Evolutionary conservation across 139 green algal species (phyloP).

Genomic region (Chlorella vulgaris): DNA sequence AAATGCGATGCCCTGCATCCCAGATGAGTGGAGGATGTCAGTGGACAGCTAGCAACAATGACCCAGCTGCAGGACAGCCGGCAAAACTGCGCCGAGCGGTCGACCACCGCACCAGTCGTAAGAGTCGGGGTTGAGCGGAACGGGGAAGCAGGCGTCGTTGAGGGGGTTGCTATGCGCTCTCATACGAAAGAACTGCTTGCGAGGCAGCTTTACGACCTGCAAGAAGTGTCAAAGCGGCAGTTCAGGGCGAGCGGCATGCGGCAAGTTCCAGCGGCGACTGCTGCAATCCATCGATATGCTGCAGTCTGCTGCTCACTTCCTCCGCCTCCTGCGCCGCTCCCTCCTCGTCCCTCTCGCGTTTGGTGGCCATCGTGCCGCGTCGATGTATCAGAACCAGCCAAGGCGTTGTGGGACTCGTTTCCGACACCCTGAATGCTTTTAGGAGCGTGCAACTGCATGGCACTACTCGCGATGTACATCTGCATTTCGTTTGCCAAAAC

Average conservation of each 20-base stretch:
- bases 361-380: constrained; percentile 9
- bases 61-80: too few relatives aligned
- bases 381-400: too few relatives aligned
- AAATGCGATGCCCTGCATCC: constrained; percentile 6
- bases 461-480: too few relatives aligned
- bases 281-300: too few relatives aligned
- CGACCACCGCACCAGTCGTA: constrained; percentile 76
- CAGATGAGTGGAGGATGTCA: too few relatives aligned
- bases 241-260: neutral
- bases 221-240: neutral
- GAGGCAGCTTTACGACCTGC: constrained; percentile 52
- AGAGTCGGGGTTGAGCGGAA: constrained; percentile 65
- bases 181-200: constrained; percentile 89
- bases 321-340: neutral
- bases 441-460: too few relatives aligned
- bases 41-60: too few relatives aligned
- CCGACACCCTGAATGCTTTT: neutral
- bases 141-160: constrained; percentile 78
- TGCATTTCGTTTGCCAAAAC: too few relatives aligned
- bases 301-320: neutral
- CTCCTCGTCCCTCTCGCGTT: constrained; percentile 13
- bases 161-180: constrained; percentile 97
- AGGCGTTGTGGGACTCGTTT: neutral
- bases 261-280: too few relatives aligned
- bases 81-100: too few relatives aligned